A percentile compares a stretch with the other conserved stretches of the same genome.
phyloP scores from a whole-genome alignment of 495 filamentous ascomycete species.

The Umbilicaria muhlenbergii region DNA sequence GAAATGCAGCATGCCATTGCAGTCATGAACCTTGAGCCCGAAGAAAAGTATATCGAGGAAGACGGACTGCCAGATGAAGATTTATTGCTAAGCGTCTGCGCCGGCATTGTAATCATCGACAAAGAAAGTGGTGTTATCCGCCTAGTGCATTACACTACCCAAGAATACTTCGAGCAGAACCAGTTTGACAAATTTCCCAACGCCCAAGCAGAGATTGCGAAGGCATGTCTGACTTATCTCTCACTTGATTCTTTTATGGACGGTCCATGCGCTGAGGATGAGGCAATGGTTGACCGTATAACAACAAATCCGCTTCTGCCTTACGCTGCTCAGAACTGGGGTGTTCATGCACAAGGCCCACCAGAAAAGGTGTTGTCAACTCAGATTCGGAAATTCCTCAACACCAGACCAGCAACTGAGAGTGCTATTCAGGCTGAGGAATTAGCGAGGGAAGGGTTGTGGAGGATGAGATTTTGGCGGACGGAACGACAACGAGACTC shows the following conservation, averaged over 20 bases:
- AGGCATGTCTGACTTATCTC: slow-evolving; percentile 17
- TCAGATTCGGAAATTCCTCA: too few relatives aligned
- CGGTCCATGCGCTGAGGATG: neutral
- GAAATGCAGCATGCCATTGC: slow-evolving; percentile 15
- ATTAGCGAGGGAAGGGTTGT: too few relatives aligned
- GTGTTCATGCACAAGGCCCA: slow-evolving; percentile 18
- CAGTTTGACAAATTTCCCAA: slow-evolving; percentile 4
- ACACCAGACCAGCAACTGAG: neutral
- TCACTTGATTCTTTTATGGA: slow-evolving; percentile 8
- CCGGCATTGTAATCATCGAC: slow-evolving; percentile 11
- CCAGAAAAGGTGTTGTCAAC: too few relatives aligned
- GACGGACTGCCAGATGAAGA: slow-evolving; percentile 4
- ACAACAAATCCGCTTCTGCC: slow-evolving; percentile 14
- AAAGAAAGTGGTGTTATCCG: slow-evolving; percentile 4
- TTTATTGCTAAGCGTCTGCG: slow-evolving; percentile 9
- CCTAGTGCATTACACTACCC: slow-evolving; percentile 13
- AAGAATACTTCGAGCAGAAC: slow-evolving; percentile 7
- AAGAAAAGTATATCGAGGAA: slow-evolving; percentile 6
- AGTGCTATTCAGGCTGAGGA: neutral
- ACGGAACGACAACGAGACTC: too few relatives aligned
- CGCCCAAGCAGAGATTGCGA: slow-evolving; percentile 15
- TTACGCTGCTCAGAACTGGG: slow-evolving; percentile 28
- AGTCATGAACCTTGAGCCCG: slow-evolving; percentile 10
- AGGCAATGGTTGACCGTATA: neutral
- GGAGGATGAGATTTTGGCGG: too few relatives aligned